Conservation (phyloP, 305 asterid genomes). For the Fraxinus albicans region DNA sequence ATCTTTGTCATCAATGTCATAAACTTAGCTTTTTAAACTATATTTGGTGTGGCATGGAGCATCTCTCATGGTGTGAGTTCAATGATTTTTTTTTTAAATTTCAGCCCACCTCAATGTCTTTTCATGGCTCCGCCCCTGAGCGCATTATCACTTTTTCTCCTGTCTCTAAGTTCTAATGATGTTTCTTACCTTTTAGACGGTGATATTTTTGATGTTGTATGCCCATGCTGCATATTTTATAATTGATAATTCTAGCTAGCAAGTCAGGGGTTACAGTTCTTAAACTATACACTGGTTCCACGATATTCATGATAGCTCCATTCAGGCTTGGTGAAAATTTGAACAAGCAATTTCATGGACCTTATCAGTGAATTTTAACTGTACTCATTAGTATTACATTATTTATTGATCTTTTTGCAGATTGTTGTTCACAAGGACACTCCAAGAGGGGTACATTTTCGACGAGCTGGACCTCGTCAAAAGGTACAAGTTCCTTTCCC, state of each 20-base stretch:
- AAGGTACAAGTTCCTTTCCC: slow-evolving; percentile 46
- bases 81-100: no score
- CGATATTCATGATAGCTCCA: neutral
- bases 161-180: neutral
- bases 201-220: slow-evolving; percentile 12
- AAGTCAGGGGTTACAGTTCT: neutral
- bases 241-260: neutral
- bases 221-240: neutral
- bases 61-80: no score
- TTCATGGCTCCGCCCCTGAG: neutral
- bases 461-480: slow-evolving; percentile 98
- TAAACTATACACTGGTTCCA: neutral
- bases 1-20: no score
- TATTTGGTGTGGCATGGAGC: no score
- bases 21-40: no score
- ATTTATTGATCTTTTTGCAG: slow-evolving; percentile 35
- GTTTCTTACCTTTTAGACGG: neutral
- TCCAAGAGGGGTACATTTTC: slow-evolving; percentile 93
- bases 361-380: neutral
- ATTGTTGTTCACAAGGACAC: slow-evolving; percentile 87
- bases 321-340: neutral
- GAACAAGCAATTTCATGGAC: slow-evolving; percentile 6
- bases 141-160: neutral
- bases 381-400: neutral
- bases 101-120: no score